Percentiles rank a stretch among this genome's conserved stretches.
These are phyloP conservation scores for Teunomyces gatunensis DNA, from an alignment of 805 yeast species.

Conservation along the genomic window DNA sequence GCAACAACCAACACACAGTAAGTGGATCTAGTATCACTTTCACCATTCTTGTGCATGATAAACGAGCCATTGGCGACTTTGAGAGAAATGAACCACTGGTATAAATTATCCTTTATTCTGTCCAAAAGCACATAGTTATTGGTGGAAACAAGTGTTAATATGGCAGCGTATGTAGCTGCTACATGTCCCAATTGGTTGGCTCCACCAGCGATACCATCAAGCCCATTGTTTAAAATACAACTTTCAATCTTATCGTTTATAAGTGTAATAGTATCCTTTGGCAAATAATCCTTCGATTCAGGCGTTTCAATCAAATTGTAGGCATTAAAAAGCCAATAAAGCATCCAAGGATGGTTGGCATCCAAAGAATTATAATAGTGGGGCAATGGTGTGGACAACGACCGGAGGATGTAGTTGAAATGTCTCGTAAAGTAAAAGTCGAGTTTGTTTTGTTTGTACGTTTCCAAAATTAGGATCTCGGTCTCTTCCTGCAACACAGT, in stretches of 20 bases:
- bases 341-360: conserved; percentile 90
- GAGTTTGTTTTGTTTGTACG: conserved; percentile 6
- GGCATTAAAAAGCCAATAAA: conserved; percentile 76
- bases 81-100: conserved; percentile 62
- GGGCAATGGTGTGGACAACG: conserved; percentile 48
- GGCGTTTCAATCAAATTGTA: conserved; percentile 13
- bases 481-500: conserved; percentile 10
- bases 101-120: conserved; percentile 37
- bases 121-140: conserved; percentile 37
- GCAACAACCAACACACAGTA: conserved; percentile 84
- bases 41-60: conserved; percentile 73
- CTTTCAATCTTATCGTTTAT: conserved; percentile 23
- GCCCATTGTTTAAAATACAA: conserved; percentile 29
- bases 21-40: conserved; percentile 77
- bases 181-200: conserved; percentile 75
- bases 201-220: conserved; percentile 82
- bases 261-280: conserved; percentile 26
- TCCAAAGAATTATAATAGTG: conserved; percentile 56
- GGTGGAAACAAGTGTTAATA: conserved; percentile 57
- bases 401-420: conserved; percentile 38
- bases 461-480: conserved; percentile 9
- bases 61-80: conserved; percentile 77
- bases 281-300: conserved; percentile 16
- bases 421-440: conserved; percentile 34
- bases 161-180: conserved; percentile 80